Evolutionary conservation across 1,139 yeast genomes (phyloP).

Genomic region (Diutina catenulata): DNA sequence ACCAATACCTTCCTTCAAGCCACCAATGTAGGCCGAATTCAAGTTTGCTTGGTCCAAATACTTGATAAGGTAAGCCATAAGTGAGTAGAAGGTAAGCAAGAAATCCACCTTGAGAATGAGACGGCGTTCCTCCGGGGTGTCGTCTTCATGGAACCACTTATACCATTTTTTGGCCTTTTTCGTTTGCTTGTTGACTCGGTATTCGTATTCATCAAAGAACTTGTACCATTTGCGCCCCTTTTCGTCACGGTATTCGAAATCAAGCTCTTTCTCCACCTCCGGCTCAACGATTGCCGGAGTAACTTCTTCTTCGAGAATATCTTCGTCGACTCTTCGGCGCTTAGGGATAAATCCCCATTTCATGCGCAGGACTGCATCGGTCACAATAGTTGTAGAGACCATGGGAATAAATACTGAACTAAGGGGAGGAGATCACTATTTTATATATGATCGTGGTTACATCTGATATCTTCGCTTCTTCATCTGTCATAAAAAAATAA

Average conservation of each 20-base stretch:
- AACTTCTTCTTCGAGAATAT: constrained; percentile 9
- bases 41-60: constrained; percentile 51
- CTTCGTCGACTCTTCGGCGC: constrained; percentile 33
- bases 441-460: not conserved
- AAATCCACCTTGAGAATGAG: constrained; percentile 53
- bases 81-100: constrained; percentile 44
- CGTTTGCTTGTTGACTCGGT: constrained; percentile 28
- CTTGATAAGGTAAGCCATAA: constrained; percentile 62
- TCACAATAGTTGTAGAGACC: no score
- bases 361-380: no score
- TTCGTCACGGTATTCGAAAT: constrained; percentile 46
- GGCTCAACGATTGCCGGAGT: constrained; percentile 7
- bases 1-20: constrained; percentile 44
- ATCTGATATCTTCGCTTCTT: not conserved
- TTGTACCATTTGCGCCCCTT: constrained; percentile 53
- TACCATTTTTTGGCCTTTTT: constrained; percentile 40
- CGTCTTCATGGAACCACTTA: constrained; percentile 51
- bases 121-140: constrained; percentile 41
- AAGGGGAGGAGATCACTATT: no score
- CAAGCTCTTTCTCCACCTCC: constrained; percentile 5
- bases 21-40: constrained; percentile 60
- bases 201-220: constrained; percentile 52
- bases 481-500: no score
- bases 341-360: constrained; percentile 41
- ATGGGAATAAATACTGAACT: no score